Base-by-base conservation (phyloP, 2,329 filamentous ascomycete species). In the Monosporascus sp. region DNA sequence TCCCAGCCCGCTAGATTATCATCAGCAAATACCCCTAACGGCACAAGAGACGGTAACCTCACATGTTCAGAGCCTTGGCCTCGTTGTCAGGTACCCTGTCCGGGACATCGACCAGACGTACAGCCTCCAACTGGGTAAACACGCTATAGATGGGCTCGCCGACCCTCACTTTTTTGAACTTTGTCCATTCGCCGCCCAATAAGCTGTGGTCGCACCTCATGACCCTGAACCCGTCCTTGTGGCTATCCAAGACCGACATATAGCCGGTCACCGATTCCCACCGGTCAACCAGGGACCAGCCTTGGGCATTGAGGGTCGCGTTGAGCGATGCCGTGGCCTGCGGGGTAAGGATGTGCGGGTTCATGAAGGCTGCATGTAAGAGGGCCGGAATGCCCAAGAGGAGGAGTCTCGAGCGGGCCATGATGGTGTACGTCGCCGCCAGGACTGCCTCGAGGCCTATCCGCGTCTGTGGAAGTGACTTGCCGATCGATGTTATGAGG, bases 131-230 rank as follows among this genome's bases (percentile, higher is more conserved):
- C 80, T 96, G 95, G 26, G 90, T 87, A 69, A 99, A 99, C n/a
- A 97, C 88, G 9, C 90, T 87, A 67, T 97, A 99, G 52, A 99
- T 90, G 0, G 93, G 91, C 71, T 99, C 94, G 11, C 84, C 82
- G 19, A 91, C 80, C 57, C 66, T 74, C 49, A 72, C 77, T 55
- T 68, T 86, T 70, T 64, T 71, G 60, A 72, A 75, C 41, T 77
- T 77, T 14, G 87, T 80, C 93, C 93, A 99, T 71, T 97, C 89
- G 37, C 94, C 94, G 41, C 94, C 94, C 1, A 99, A 80, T 34
- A 99, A 78, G 64, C 91, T 96, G 70, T 99, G 94, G 64, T 97
- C 94, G 69, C 91, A 97, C 56, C 94, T 84, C 79, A 99, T 83
- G 17, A 92, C 84, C 2, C 91, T 83, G 71, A 90, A 97, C 1